phyloP scores from a whole-genome alignment of 768 basidiomycete genomes.

The Boletus sp. region DNA sequence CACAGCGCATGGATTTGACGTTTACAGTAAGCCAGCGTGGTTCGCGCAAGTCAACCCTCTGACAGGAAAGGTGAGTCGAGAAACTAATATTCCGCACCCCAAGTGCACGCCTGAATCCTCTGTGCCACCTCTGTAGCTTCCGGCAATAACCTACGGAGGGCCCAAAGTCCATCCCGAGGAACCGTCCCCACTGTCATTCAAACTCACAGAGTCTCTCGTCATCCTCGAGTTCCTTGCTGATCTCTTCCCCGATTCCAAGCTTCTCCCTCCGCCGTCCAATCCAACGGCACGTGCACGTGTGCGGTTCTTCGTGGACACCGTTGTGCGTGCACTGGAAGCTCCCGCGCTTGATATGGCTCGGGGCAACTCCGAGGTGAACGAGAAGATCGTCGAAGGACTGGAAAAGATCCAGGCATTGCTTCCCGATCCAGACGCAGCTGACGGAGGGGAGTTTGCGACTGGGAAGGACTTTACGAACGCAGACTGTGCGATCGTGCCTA shows the following conservation, averaged over 20 bases:
- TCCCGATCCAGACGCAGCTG: conserved; percentile 39
- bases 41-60: conserved; percentile 62
- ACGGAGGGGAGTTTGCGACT: conserved; percentile 36
- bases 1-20: conserved; percentile 53
- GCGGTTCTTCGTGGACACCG: conserved; percentile 60
- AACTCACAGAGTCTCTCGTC: conserved; percentile 62
- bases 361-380: background rate
- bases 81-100: background rate
- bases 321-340: conserved; percentile 42
- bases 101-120: background rate
- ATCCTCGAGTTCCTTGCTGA: conserved; percentile 68
- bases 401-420: conserved; percentile 8
- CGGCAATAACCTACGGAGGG: conserved; percentile 60
- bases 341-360: conserved; percentile 34
- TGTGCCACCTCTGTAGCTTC: conserved; percentile 37
- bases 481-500: conserved; percentile 57
- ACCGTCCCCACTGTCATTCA: conserved; percentile 57
- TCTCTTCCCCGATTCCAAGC: conserved; percentile 21
- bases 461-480: conserved; percentile 54
- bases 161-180: conserved; percentile 49
- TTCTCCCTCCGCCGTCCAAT: conserved; percentile 28
- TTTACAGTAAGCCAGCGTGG: conserved; percentile 60
- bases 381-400: background rate
- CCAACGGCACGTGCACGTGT: conserved; percentile 54
- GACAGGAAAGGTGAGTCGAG: conserved; percentile 47